These are phyloP conservation scores for Megacollybia platyphylla DNA, from an alignment of 1,284 basidiomycete genomes.

Conservation along the genomic window DNA sequence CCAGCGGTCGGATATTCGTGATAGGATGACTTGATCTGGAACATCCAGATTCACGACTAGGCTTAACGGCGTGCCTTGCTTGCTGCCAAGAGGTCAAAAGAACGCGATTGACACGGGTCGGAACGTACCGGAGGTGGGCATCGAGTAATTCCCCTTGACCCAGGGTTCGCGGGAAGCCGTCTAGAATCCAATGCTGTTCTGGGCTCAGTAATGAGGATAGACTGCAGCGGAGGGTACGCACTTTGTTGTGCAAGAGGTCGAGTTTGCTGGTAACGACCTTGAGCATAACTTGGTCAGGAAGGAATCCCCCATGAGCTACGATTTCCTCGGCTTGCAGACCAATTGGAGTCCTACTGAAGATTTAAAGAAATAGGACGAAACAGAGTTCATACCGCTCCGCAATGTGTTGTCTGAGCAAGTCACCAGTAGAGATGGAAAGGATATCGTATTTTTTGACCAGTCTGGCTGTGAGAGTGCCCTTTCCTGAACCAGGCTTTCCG, in stretches of 20 bases:
- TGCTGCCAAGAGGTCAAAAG: slow-evolving; percentile 20
- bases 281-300: slow-evolving; percentile 72
- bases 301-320: slow-evolving; percentile 61
- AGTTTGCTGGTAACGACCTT: slow-evolving; percentile 64
- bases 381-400: slow-evolving; percentile 34
- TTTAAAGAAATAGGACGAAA: neutral
- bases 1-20: slow-evolving; percentile 89
- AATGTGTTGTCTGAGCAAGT: slow-evolving; percentile 72
- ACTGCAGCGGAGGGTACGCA: slow-evolving; percentile 13
- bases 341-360: slow-evolving; percentile 41
- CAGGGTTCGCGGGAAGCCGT: slow-evolving; percentile 92
- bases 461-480: slow-evolving; percentile 65
- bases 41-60: slow-evolving; percentile 90
- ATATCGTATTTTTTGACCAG: slow-evolving; percentile 71
- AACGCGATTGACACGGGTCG: neutral
- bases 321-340: slow-evolving; percentile 64
- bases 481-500: slow-evolving; percentile 71
- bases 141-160: slow-evolving; percentile 84
- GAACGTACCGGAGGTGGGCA: slow-evolving; percentile 47
- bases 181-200: slow-evolving; percentile 79
- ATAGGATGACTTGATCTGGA: slow-evolving; percentile 80
- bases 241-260: slow-evolving; percentile 54
- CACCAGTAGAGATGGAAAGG: slow-evolving; percentile 65
- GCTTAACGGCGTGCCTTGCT: slow-evolving; percentile 53
- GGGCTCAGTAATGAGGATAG: neutral